Evolutionary conservation across 768 basidiomycete species (phyloP), one percentile per base, ranked within the genome.

Genomic region (Boletus patriciae): DNA sequence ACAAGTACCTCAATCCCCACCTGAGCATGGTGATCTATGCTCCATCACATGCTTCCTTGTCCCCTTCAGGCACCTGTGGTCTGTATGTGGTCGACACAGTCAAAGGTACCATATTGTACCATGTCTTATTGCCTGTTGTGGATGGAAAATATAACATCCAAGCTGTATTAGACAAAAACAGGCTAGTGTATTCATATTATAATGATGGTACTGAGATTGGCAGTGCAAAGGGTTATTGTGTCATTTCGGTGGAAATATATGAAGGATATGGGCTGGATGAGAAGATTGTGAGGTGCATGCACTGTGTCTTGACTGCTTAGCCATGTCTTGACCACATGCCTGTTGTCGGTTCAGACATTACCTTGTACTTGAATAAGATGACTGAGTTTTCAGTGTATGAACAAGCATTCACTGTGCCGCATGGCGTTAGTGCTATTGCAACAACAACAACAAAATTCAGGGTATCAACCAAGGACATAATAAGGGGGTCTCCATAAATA

Each of bases 1-100:
- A 97, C 79, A 98, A 98, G 74, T 96, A 97, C 66, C 80, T 98
- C 58, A 96, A 96, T 68, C 88, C 88, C 9, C 85, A 92, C 62
- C 63, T 94, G 34, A 77, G 87, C 47, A 82, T 83, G 9, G 76
- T 92, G 37, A 73, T 87, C 31, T 92, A 91, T 7, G 71, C 77
- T 18, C 69, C 76, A 18, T 50, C 52, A 1, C 56, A 19, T 21
- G 9, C 42, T 3, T 57, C 60, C 3, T 42, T 62, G 1, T 59
- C 71, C 5, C 57, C 61, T 45, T 44, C 53, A 8, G 43, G 55
- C 1, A 70, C 63, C 2, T 92, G 90, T 66, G 82, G 83, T 0
- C 64, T 98, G 15, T 89, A 91, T 65, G 71, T 97, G 5, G 68
- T 96, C n/a, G 93, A 98, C 65, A 78, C 79, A 1, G 82, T 81